Percentiles rank a stretch among this genome's conserved stretches.
Conservation (phyloP, 257 asterid genomes). For the Solanum pinnatisectum region DNA sequence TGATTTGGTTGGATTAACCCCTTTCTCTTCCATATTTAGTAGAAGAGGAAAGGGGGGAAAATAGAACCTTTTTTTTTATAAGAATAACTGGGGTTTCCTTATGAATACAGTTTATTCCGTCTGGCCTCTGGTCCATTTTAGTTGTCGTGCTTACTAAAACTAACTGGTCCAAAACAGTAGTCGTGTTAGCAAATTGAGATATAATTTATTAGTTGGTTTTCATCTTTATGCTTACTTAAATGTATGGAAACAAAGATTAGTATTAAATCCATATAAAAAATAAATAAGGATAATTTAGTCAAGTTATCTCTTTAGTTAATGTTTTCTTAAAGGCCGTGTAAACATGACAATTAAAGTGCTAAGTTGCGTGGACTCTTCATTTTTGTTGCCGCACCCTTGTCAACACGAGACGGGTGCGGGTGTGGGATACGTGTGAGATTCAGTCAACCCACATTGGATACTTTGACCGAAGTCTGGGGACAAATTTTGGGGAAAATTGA, state of each 20-base stretch:
- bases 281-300: not conserved
- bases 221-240: not conserved
- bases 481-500: not conserved
- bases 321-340: not conserved
- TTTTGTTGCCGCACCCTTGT: not conserved
- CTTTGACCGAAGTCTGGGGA: not conserved
- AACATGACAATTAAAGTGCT: not conserved
- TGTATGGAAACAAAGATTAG: not conserved
- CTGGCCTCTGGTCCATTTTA: not conserved
- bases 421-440: not conserved
- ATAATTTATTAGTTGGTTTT: not conserved
- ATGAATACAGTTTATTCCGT: not conserved
- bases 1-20: not conserved
- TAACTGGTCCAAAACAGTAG: not conserved
- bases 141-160: not conserved
- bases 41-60: not conserved
- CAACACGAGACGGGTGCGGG: not conserved
- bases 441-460: not conserved
- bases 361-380: not conserved
- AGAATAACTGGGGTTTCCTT: not conserved
- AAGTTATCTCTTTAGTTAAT: not conserved
- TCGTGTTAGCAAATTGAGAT: not conserved
- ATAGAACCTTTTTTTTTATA: not conserved
- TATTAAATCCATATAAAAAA: not conserved
- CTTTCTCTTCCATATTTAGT: not conserved